phyloP scores from a whole-genome alignment of 306 rosid species.

The Sindora glabra region DNA sequence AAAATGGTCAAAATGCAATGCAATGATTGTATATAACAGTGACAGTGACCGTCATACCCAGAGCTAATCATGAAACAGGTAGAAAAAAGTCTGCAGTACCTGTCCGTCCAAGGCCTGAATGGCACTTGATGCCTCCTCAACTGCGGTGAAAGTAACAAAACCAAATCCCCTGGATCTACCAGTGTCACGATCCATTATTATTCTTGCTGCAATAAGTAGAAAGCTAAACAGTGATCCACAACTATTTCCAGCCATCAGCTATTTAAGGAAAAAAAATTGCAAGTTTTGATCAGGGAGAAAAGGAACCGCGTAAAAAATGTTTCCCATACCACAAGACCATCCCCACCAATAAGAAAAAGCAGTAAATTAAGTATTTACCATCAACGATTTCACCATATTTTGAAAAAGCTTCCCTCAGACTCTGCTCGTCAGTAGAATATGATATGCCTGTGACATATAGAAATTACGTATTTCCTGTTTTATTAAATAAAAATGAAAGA shows the following conservation, averaged over 20 bases:
- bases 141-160: conserved; percentile 54
- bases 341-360: too few relatives aligned
- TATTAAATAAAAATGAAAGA: neutral
- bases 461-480: neutral
- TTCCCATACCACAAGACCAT: too few relatives aligned
- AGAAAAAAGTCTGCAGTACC: conserved; percentile 32
- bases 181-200: conserved; percentile 67
- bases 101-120: conserved; percentile 79
- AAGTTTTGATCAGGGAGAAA: too few relatives aligned
- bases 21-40: neutral
- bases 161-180: conserved; percentile 93
- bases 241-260: neutral
- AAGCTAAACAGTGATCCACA: neutral
- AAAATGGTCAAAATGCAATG: neutral
- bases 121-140: conserved; percentile 85
- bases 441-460: conserved; percentile 54
- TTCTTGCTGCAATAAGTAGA: conserved; percentile 44
- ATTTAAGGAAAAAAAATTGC: neutral
- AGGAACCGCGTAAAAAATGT: too few relatives aligned
- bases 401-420: conserved; percentile 59
- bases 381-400: conserved; percentile 76
- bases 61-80: neutral
- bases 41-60: neutral
- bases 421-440: conserved; percentile 53
- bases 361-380: conserved; percentile 30